phyloP scores from a whole-genome alignment of 306 rosid species.

The Vigna nakashimae region DNA sequence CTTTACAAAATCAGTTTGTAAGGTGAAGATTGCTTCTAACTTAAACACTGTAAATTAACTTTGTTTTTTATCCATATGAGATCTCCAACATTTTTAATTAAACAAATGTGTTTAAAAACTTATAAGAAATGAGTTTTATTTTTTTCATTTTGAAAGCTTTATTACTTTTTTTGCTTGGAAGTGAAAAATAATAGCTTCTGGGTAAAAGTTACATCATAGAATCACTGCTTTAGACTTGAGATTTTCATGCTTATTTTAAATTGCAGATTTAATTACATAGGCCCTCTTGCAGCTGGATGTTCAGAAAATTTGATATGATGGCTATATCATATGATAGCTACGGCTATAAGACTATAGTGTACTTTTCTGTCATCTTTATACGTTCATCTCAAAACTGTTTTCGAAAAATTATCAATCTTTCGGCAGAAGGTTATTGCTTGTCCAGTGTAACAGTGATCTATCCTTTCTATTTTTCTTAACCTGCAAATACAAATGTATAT shows the following conservation, averaged over 20 bases:
- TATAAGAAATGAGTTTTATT: not conserved
- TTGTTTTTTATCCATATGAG: too few species aligned
- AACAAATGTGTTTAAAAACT: not conserved
- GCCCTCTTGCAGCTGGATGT: not conserved
- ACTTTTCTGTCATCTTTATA: not conserved
- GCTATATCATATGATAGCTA: not conserved
- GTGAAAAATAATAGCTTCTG: not conserved
- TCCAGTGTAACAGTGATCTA: not conserved
- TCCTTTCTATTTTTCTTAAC: slow-evolving; percentile 19
- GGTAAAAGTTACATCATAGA: not conserved
- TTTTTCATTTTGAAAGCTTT: not conserved
- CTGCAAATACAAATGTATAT: not conserved
- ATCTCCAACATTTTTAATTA: not conserved
- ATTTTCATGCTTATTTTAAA: not conserved
- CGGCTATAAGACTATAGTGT: not conserved
- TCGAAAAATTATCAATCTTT: slow-evolving; percentile 9
- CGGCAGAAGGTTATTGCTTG: slow-evolving; percentile 4
- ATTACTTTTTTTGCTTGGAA: not conserved
- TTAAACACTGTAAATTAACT: too few species aligned
- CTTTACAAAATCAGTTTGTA: too few species aligned
- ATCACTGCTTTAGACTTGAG: not conserved
- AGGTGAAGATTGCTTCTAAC: too few species aligned
- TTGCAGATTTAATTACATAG: not conserved
- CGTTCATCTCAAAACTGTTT: not conserved
- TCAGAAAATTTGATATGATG: not conserved